Conservation (phyloP, 1,139 yeast species). For the Nakaseomyces kungkrabaensis region DNA sequence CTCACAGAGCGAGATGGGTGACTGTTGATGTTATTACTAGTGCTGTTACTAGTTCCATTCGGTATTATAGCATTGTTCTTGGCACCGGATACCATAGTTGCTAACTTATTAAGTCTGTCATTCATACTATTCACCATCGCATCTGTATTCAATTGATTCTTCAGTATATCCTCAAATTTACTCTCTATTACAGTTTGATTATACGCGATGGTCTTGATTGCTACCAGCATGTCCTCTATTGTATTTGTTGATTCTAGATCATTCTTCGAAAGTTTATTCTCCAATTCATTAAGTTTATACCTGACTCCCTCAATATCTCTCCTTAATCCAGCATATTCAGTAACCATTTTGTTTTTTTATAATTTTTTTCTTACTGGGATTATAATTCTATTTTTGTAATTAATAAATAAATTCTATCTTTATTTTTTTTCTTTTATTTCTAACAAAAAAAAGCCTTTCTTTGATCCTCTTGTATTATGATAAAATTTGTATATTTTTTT, state of each 20-base stretch:
- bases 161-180: constrained; percentile 27
- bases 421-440: too few relatives aligned
- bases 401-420: too few relatives aligned
- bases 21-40: neutral
- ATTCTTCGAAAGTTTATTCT: neutral
- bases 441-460: too few relatives aligned
- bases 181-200: constrained; percentile 29
- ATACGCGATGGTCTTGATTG: constrained; percentile 25
- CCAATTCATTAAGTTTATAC: neutral
- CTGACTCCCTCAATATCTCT: neutral
- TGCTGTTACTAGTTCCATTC: neutral
- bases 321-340: neutral
- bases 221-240: constrained; percentile 15
- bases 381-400: too few relatives aligned
- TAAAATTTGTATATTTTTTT: too few relatives aligned
- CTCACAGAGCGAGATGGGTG: neutral
- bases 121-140: constrained; percentile 25
- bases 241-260: constrained; percentile 14
- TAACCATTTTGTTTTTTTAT: neutral
- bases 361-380: neutral
- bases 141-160: constrained; percentile 30
- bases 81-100: neutral
- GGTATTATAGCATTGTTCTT: neutral
- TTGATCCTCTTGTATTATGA: too few relatives aligned
- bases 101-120: constrained; percentile 14